Base-by-base conservation (phyloP, 306 rosid genomes). In the Phaseolus lunatus region DNA sequence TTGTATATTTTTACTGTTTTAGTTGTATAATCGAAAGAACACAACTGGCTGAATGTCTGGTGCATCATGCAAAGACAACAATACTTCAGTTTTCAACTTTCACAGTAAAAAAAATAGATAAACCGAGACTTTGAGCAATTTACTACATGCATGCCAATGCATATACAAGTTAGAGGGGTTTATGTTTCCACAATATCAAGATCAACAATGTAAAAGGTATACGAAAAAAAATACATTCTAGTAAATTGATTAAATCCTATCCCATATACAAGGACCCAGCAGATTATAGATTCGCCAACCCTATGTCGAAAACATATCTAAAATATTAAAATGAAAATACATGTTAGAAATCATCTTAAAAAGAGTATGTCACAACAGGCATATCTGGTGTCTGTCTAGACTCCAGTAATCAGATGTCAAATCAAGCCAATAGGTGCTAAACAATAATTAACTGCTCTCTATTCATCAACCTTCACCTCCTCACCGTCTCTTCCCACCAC, bases 41-140 rank as follows among this genome's bases (percentile, higher is more conserved):
- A 95, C 83, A 95, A 66, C 79, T 95, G 99, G 79, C 99, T 95
- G 94, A 95, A 92, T 71, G 99, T 95, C 99, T 95, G 89, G 80
- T 74, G 81, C 80, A 80, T 79, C 59, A 80, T 56, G 26, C 66
- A 71, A 49, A 71, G 63, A 54, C 29, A 75, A 57, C 39, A 75
- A 75, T 23, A 59, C 45, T 65, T 57, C 69, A 80, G 78, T 79
- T 67, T 12, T 45, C 63, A 73, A 20, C 50, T 83, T 62, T 52
- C 63, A 73, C 53, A 54, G 50, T 56, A n/a, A 14, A 23, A n/a
- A 35, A 23, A 54, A 43, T 19, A 65, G 16, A 73, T 49, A 72
- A 43, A 59, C 7, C 67, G 33, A 1, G 23, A 26, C 37, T 66
- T 37, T 67, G 3, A 73, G 69, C 7, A 83, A 73, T 63, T 48